phyloP scores from a whole-genome alignment of 2,329 filamentous ascomycete species.

The Botrytis galanthina region DNA sequence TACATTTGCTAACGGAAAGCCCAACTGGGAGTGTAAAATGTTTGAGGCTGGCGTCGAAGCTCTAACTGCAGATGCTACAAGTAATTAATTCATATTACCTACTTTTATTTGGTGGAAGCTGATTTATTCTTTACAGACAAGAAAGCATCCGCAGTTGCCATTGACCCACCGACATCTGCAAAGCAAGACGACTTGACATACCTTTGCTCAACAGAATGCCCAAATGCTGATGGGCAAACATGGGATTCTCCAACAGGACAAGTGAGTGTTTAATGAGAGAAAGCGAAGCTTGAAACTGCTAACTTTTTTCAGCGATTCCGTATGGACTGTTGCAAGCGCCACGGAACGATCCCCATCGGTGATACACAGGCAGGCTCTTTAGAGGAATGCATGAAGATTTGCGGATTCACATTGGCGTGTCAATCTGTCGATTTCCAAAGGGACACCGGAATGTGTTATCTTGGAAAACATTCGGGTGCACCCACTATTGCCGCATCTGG shows the following conservation, averaged over 20 bases:
- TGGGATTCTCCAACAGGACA: conserved; percentile 10
- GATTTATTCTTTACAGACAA: neutral
- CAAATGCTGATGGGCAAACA: conserved; percentile 15
- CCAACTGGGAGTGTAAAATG: conserved; percentile 10
- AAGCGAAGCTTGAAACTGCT: neutral
- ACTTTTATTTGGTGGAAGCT: neutral
- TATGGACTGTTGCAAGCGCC: conserved; percentile 5
- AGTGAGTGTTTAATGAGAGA: neutral
- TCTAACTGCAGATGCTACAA: conserved; percentile 4
- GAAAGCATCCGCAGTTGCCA: neutral
- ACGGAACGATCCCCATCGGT: neutral
- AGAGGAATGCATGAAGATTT: conserved; percentile 14
- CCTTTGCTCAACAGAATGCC: conserved; percentile 11
- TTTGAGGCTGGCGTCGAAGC: neutral
- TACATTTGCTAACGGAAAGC: neutral
- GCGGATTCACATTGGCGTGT: neutral
- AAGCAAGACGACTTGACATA: neutral
- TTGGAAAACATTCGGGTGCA: conserved; percentile 5
- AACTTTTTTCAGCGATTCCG: neutral
- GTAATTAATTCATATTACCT: neutral
- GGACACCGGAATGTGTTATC: neutral
- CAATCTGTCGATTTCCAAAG: neutral
- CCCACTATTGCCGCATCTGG: conserved; percentile 7
- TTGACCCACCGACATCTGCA: conserved; percentile 3
- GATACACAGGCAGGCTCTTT: neutral